phyloP scores from a whole-genome alignment of 2,329 filamentous ascomycete species.

The Hypoxylon sp. region DNA sequence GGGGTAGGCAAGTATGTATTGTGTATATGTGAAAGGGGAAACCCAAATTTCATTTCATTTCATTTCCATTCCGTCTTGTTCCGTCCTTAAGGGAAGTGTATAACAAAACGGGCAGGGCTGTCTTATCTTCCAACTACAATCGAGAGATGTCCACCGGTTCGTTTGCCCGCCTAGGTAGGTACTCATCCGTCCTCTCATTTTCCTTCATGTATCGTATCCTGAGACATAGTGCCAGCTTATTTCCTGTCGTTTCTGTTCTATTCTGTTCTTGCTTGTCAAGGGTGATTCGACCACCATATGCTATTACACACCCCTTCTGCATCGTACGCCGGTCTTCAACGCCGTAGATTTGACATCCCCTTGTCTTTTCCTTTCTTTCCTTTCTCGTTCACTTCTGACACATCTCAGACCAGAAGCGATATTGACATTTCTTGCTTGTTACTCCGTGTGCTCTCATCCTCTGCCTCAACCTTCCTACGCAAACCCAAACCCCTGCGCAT shows the following conservation, averaged over 20 bases:
- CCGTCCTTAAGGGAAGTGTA: background rate
- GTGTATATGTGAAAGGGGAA: background rate
- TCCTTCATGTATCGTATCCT: background rate
- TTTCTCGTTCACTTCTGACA: too few relatives aligned
- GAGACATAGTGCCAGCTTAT: too few relatives aligned
- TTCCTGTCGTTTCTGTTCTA: too few relatives aligned
- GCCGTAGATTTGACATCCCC: background rate
- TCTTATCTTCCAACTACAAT: background rate
- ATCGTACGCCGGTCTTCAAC: background rate
- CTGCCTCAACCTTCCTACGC: constrained; percentile 59
- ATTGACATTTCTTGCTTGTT: background rate
- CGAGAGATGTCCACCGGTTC: background rate
- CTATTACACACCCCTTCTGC: background rate
- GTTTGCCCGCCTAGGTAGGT: background rate
- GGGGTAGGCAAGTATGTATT: background rate
- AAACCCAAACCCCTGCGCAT: constrained; percentile 90
- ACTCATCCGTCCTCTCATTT: too few relatives aligned
- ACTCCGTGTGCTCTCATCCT: background rate
- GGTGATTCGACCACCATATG: background rate
- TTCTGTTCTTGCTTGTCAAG: background rate
- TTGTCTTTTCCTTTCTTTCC: background rate
- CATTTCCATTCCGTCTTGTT: background rate
- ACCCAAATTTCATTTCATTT: background rate
- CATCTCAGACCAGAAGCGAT: background rate
- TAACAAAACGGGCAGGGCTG: background rate